These are phyloP conservation scores for Atkinsonella hypoxylon DNA, from an alignment of 2,329 filamentous ascomycete species.

Conservation along the genomic window DNA sequence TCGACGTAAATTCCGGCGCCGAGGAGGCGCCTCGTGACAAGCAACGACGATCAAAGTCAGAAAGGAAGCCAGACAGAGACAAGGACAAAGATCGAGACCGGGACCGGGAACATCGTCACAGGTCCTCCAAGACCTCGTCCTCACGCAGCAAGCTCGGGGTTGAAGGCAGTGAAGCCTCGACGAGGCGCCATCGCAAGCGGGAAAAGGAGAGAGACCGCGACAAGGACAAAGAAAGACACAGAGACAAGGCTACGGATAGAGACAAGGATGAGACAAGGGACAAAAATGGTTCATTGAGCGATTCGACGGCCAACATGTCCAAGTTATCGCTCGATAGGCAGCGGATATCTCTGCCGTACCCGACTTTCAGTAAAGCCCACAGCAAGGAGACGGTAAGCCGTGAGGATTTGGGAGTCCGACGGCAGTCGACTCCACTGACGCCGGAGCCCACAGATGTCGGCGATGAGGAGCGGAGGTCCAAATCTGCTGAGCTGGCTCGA, in stretches of 20 bases:
- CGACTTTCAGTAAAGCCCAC: constrained; percentile 77
- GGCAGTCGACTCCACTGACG: constrained; percentile 38
- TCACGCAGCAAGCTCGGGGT: constrained; percentile 29
- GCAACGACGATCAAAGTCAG: constrained; percentile 25
- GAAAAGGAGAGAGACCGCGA: constrained; percentile 20
- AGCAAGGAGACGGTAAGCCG: constrained; percentile 73
- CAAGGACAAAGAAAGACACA: constrained; percentile 22
- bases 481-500: constrained; percentile 31
- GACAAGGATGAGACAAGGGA: constrained; percentile 20
- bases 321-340: constrained; percentile 27
- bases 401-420: constrained; percentile 32
- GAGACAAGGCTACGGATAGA: constrained; percentile 21
- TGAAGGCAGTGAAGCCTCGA: constrained; percentile 27
- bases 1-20: constrained; percentile 21
- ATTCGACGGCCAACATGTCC: constrained; percentile 37
- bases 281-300: constrained; percentile 28
- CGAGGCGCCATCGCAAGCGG: constrained; percentile 20
- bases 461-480: constrained; percentile 26
- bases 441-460: constrained; percentile 63
- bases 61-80: constrained; percentile 19
- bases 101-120: constrained; percentile 23
- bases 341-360: constrained; percentile 55
- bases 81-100: constrained; percentile 16
- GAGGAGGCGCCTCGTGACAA: constrained; percentile 29
- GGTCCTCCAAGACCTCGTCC: constrained; percentile 29